Conservation (phyloP, 805 yeast species). For the Wickerhamiella vanderwaltii region DNA sequence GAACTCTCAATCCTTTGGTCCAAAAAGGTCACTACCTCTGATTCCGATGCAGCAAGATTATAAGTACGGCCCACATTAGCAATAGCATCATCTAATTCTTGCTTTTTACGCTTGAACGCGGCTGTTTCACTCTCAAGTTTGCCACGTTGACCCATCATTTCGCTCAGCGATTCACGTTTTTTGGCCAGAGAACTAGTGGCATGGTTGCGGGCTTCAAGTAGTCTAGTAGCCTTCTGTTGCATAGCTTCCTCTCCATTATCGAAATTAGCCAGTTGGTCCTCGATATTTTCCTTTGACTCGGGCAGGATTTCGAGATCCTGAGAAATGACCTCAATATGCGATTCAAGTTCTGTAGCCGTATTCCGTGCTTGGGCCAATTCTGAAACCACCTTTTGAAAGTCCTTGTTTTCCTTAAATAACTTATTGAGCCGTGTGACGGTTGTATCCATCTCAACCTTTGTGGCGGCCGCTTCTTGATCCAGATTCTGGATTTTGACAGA, state of each 20-base stretch:
- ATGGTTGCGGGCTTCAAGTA: not conserved
- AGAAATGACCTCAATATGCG: conserved; percentile 43
- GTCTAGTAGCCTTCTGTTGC: conserved; percentile 2
- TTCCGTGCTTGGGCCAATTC: conserved; percentile 46
- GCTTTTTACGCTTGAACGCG: not conserved
- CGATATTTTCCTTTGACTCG: conserved; percentile 19
- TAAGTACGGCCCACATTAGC: not conserved
- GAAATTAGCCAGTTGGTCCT: conserved; percentile 27
- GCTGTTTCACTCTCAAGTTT: not conserved
- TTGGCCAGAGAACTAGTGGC: not conserved
- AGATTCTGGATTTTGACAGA: conserved; percentile 35
- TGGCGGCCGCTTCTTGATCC: conserved; percentile 36
- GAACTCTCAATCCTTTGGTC: not conserved
- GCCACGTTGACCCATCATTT: not conserved
- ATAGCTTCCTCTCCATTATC: conserved; percentile 5
- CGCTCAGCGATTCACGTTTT: not conserved
- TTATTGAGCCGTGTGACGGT: conserved; percentile 48
- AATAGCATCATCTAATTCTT: not conserved
- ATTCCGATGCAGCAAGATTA: not conserved
- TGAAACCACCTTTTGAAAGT: conserved; percentile 60
- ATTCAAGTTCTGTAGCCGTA: conserved; percentile 34
- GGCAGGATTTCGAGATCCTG: conserved; percentile 36
- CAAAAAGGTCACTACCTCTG: not conserved
- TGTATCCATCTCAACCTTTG: conserved; percentile 39
- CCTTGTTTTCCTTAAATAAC: conserved; percentile 66